Evolutionary conservation across 495 filamentous ascomycete genomes (phyloP), one percentile per base, ranked within the genome.

Genomic region (Aspergillus carlsbadensis): DNA sequence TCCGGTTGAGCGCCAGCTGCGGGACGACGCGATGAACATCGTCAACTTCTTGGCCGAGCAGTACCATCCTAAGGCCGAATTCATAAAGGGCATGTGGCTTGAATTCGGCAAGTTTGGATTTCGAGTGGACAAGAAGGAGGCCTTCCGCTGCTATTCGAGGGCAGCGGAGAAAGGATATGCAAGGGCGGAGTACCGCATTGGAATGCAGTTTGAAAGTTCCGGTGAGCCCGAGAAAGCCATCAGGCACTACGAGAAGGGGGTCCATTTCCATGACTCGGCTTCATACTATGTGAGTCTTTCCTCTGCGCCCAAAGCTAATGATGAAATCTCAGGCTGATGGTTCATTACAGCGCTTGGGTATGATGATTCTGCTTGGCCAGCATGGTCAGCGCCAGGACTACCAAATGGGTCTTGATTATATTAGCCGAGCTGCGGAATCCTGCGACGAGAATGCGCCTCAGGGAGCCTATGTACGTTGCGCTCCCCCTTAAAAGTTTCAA

Each of bases 371-470:
- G 33, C 82, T 97, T 42, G 94, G 94, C 15, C 94, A 98, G 69
- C 91, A 94, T 70, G 90, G 91, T 20, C 86, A 92, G 66, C 84
- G 76, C 34, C 90, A 93, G 64, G 90, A 98, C 65, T 92, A 83
- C 65, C 75, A 81, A 13, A 82, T 71, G 48, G 95, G 91, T 6
- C 75, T 98, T 35, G 84, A 94, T 35, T 80, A 96, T 57, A 91
- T 98, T 59, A 83, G 84, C 46, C 73, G 81, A 57, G 89, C 93
- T 29, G 92, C 95, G 46, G 85, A 91, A 57, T 91, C 86, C 13
- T 91, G 94, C 26, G 94, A 98, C 66, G 93, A 98, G 73, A 96
- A 98, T 69, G 92, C 94, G 8, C 95, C 94, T 6, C 94, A 98
- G 68, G 94, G 95, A 48, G 94, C 95, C 47, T 98, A 96, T 72